Conservation (phyloP, 176 grass and related monocot species). For the Oryza brachyantha region DNA sequence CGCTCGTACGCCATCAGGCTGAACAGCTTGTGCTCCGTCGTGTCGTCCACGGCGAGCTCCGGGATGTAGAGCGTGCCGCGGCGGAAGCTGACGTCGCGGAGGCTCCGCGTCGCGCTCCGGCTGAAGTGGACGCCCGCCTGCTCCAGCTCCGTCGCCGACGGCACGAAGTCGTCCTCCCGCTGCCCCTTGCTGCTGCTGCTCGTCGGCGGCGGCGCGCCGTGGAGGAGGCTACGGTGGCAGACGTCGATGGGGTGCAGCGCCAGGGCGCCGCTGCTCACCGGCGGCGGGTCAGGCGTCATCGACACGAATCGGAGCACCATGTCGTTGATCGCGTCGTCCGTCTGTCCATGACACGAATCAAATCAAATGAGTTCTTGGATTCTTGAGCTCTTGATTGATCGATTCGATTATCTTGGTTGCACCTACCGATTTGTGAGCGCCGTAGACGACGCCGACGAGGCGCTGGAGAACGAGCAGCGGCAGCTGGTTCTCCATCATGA, state of each 20-base stretch:
- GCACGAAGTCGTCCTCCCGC: background rate
- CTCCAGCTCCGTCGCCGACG: background rate
- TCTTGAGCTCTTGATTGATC: background rate
- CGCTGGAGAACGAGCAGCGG: conserved; percentile 51
- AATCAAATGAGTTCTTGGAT: background rate
- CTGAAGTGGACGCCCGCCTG: background rate
- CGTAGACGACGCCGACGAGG: background rate
- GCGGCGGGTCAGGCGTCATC: background rate
- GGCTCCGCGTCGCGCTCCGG: background rate
- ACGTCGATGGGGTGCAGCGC: background rate
- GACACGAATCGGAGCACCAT: background rate
- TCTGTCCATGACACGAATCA: background rate
- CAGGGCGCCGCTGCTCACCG: background rate
- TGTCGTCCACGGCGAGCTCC: background rate
- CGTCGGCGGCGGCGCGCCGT: background rate
- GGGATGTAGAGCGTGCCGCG: background rate
- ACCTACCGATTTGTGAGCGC: background rate
- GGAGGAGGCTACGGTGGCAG: background rate
- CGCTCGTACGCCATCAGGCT: background rate
- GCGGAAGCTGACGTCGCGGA: background rate
- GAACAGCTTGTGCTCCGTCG: background rate
- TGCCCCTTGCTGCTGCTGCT: too few species aligned
- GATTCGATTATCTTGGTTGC: background rate
- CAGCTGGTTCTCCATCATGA: conserved; percentile 70
- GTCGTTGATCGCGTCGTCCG: background rate